Evolutionary conservation across 352 stramenopile genomes (phyloP).

Genomic region (Pilasporangium apinafurcum): DNA sequence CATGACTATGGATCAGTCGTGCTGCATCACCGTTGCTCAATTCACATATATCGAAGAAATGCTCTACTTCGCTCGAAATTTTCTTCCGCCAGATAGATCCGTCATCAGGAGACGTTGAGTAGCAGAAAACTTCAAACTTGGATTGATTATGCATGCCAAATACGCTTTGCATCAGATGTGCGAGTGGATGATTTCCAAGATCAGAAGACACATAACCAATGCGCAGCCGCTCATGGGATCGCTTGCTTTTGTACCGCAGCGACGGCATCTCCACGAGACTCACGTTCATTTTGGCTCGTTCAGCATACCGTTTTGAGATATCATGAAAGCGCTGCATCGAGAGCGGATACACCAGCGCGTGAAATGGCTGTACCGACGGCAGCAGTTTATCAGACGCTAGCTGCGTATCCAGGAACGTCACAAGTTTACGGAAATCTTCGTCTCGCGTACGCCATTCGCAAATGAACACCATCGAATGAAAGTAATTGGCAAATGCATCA

Average conservation of each 20-base stretch:
- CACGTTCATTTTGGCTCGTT: constrained; percentile 84
- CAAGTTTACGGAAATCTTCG: constrained; percentile 68
- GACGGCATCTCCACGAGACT: constrained; percentile 75
- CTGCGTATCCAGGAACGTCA: constrained; percentile 9
- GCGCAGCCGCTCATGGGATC: constrained; percentile 56
- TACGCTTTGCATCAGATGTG: constrained; percentile 89
- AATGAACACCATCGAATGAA: constrained; percentile 89
- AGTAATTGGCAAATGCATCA: constrained; percentile 91
- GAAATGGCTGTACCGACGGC: constrained; percentile 90
- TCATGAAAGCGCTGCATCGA: constrained; percentile 70
- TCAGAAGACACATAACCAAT: constrained; percentile 90
- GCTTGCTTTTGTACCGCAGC: constrained; percentile 67
- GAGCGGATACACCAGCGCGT: constrained; percentile 89
- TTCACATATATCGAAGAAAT: constrained; percentile 81
- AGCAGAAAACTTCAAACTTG: constrained; percentile 90
- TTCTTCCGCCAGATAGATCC: constrained; percentile 75
- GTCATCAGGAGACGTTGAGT: constrained; percentile 75
- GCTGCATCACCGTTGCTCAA: constrained; percentile 64
- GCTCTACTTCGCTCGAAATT: constrained; percentile 81
- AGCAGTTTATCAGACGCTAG: constrained; percentile 25
- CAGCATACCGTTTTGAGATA: constrained; percentile 69
- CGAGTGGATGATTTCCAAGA: constrained; percentile 88
- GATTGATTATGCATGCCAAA: constrained; percentile 86
- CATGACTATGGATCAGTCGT: constrained; percentile 75
- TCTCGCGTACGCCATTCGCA: constrained; percentile 89